Evolutionary conservation across 1,139 yeast species (phyloP), one percentile per base, ranked within the genome.

Genomic region (Saccharomycopsis hybrid): DNA sequence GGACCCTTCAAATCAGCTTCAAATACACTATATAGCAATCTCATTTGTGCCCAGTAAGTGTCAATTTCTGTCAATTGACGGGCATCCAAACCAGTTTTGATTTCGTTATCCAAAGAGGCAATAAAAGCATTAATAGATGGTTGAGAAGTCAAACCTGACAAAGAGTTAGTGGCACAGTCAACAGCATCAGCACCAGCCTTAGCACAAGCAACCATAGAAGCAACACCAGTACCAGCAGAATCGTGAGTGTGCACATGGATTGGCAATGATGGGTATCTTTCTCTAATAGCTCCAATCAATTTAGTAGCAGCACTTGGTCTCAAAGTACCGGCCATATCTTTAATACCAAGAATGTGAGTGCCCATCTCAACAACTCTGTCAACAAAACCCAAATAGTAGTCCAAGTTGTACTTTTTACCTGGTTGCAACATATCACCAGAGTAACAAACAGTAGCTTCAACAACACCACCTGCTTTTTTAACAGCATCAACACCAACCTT

Each of bases 1-100:
- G 99, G 98, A 51, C 98, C 98, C 77, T 92, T 94, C 69, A 92
- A 79, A 64, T 92, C 97, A 48, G 98, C 97, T 71, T 89, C 99
- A 69, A 94, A 92, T 70, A 96, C 89, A 46, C 96, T 85, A 75
- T 92, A 92, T 59, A 94, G 74, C 63, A 92, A 76, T 72, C 99
- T 83, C 94, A 94, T 90, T 73, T 92, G 97, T 41, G 95, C 95
- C 99, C 99, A 92, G 77, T 92, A 92, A 57, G 85, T 71, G 67
- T 92, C 99, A 59, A 92, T 68, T 64, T 83, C 92, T 62, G 94
- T 80, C 47, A 88, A 88, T 60, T 78, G 73, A 45, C 74, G 69
- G 57, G 78, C 78, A 58, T 77, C 73, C 59, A 92, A 74, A 48
- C 89, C 92, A 51, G 94, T 83, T 50, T 85, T 78, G 56, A 87